These are phyloP conservation scores for Tolypocladium paradoxum DNA, from an alignment of 2,329 filamentous ascomycete genomes.

Conservation along the genomic window DNA sequence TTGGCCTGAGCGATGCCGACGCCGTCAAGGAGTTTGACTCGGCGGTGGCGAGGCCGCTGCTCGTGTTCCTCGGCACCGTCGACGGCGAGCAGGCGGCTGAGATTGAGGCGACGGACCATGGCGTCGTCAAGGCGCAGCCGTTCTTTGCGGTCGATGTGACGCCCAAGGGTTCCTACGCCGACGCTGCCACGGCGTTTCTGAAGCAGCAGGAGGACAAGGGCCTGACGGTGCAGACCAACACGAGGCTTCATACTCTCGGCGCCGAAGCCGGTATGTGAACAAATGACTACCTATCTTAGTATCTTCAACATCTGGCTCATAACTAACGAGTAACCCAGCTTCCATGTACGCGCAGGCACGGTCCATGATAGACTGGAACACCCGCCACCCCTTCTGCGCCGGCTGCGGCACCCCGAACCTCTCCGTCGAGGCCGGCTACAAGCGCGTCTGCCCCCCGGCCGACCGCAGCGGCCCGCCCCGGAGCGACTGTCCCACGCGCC, in stretches of 20 bases:
- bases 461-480: constrained; percentile 49
- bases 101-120: constrained; percentile 32
- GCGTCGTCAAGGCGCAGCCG: constrained; percentile 66
- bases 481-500: constrained; percentile 67
- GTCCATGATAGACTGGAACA: constrained; percentile 88
- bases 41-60: constrained; percentile 49
- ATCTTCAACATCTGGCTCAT: neutral
- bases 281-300: neutral
- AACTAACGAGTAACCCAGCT: constrained; percentile 39
- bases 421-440: constrained; percentile 68
- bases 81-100: constrained; percentile 31
- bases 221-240: constrained; percentile 54
- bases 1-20: constrained; percentile 60
- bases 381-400: constrained; percentile 82
- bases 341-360: constrained; percentile 86
- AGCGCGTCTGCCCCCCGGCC: constrained; percentile 65
- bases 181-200: constrained; percentile 43
- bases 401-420: constrained; percentile 78
- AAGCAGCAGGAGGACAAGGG: constrained; percentile 40
- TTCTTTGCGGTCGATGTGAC: constrained; percentile 89
- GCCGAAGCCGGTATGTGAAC: constrained; percentile 47
- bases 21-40: constrained; percentile 67
- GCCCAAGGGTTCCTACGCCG: constrained; percentile 51
- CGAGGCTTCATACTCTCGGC: constrained; percentile 50
- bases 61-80: constrained; percentile 79